phyloP scores from a whole-genome alignment of 1,284 basidiomycete species.

The Leccinum angustisporum region DNA sequence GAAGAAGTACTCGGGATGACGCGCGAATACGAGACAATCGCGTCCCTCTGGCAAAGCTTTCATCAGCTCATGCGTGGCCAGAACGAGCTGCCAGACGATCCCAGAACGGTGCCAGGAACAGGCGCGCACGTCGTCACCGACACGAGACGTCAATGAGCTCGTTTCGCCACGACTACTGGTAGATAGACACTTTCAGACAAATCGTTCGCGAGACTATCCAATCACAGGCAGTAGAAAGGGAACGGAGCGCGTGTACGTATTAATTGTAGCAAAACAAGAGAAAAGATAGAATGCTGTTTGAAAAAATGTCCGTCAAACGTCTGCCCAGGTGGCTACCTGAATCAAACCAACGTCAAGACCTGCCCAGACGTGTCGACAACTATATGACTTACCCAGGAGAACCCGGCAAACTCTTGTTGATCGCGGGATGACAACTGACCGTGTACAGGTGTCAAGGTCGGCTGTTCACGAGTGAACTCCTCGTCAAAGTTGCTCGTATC shows the following conservation, averaged over 20 bases:
- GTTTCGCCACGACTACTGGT: conserved; percentile 14
- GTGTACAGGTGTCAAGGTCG: conserved; percentile 96
- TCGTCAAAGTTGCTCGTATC: conserved; percentile 92
- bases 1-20: conserved; percentile 93
- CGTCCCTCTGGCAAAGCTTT: conserved; percentile 83
- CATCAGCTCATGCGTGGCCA: conserved; percentile 72
- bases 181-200: conserved; percentile 26
- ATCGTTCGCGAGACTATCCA: conserved; percentile 46
- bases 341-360: background rate
- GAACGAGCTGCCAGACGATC: conserved; percentile 36
- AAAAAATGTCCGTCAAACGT: conserved; percentile 45
- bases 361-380: background rate
- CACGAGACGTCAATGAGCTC: conserved; percentile 20
- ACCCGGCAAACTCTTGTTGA: conserved; percentile 94
- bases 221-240: conserved; percentile 42
- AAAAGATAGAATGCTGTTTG: conserved; percentile 34
- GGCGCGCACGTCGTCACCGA: conserved; percentile 60
- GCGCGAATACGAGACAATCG: conserved; percentile 89
- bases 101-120: conserved; percentile 54
- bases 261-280: conserved; percentile 37
- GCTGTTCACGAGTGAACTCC: conserved; percentile 96
- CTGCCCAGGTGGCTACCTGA: conserved; percentile 75
- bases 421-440: conserved; percentile 90
- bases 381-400: conserved; percentile 75
- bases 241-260: conserved; percentile 35